Evolutionary conservation across 352 stramenopile species (phyloP), one percentile per base, ranked within the genome.

Genomic region (Phytophthora quininea): DNA sequence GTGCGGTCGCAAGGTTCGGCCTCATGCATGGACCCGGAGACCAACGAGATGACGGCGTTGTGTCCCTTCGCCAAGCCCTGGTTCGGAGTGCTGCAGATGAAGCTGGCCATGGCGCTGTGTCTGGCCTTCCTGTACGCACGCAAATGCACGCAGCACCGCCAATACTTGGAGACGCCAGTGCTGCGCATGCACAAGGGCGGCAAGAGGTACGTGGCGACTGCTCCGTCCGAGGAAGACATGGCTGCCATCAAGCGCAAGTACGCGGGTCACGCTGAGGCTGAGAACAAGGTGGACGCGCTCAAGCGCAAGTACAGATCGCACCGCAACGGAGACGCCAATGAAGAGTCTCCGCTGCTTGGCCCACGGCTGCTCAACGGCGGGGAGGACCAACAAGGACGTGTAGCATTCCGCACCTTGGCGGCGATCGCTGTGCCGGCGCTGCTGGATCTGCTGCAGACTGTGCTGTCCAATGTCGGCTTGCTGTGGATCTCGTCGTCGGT

Each of bases 401-500:
- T 90, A 7, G 76, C 82, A 38, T 47, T 88, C 3, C 77, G 80
- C 62, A 90, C 86, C 19, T 78, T 91, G 69, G 60, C 64, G 14
- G 67, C 79, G 4, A 82, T 96, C 40, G 74, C 87, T 10, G 52
- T 95, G 24, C 89, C 89, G 49, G 82, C 89, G 10, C 50, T 95
- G 66, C 73, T 95, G 43, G 89, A 97, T 64, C 67, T 96, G 63
- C 75, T 92, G 61, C 86, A 93, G 76, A 97, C 90, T 19, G 86
- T 94, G 54, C 62, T 95, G 37, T 89, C 89, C 49, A 96, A 97
- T 62, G 82, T 96, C 58, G 90, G 89, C 2, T 58, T 97, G 54
- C 72, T 95, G 35, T 96, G 89, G 80, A 93, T 95, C 63, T 93
- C 88, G 60, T 93, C 91, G 48, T 96, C 88, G 0, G 86, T 96